A percentile compares a stretch with the other conserved stretches of the same genome.
phyloP scores from a whole-genome alignment of 139 green algal species.

The Micractinium conductrix region DNA sequence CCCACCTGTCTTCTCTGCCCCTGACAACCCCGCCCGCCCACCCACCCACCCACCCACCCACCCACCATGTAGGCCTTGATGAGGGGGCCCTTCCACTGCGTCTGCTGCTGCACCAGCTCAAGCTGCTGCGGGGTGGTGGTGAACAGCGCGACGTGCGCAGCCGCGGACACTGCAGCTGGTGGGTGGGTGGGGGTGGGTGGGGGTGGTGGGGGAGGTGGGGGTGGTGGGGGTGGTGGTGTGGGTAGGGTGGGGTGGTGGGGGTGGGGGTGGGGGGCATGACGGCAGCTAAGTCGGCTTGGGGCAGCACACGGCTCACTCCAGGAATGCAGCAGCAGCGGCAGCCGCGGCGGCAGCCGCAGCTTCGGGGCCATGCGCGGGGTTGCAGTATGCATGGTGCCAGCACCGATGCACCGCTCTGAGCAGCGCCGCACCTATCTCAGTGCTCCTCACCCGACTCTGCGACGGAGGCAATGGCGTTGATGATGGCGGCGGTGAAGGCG shows the following conservation, averaged over 20 bases:
- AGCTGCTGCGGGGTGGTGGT: constrained; percentile 10
- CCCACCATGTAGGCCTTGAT: constrained; percentile 33
- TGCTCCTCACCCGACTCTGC: background rate
- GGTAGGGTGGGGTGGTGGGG: no score
- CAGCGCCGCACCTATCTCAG: no score
- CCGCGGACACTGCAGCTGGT: background rate
- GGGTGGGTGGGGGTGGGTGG: background rate
- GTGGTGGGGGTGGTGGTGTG: no score
- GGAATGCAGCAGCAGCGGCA: background rate
- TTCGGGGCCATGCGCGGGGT: no score
- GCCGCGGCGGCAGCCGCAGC: background rate
- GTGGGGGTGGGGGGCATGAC: no score
- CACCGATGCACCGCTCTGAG: background rate
- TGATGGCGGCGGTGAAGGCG: constrained; percentile 25
- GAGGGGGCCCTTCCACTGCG: constrained; percentile 29
- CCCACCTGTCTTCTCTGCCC: no score
- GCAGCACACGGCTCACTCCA: no score
- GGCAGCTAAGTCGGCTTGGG: no score
- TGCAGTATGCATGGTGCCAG: background rate
- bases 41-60: no score
- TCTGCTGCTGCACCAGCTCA: constrained; percentile 20
- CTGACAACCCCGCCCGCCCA: no score
- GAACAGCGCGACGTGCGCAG: constrained; percentile 43
- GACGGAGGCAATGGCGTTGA: background rate
- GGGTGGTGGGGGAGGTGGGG: no score